A percentile compares a stretch with the other conserved stretches of the same genome.
Evolutionary conservation across 2,329 filamentous ascomycete genomes (phyloP).

Genomic region (Penicillium sp.): DNA sequence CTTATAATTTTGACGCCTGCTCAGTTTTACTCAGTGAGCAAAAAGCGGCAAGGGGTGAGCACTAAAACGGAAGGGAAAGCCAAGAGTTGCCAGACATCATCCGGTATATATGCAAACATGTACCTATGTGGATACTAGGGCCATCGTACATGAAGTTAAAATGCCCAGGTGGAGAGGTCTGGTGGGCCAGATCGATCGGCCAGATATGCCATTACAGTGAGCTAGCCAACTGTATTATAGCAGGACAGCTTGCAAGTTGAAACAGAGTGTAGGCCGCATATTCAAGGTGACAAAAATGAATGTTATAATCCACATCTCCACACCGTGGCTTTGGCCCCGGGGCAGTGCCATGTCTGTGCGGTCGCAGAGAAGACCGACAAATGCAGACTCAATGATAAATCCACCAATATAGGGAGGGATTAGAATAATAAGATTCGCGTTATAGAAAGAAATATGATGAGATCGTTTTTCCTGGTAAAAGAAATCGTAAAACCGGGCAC

Average conservation of each 20-base stretch:
- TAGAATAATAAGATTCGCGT: neutral
- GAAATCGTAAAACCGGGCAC: neutral
- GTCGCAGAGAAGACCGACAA: neutral
- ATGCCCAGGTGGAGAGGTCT: neutral
- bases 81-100: too few relatives aligned
- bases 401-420: neutral
- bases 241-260: neutral
- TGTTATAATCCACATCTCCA: neutral
- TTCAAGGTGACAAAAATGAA: neutral
- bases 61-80: too few relatives aligned
- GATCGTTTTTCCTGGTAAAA: neutral
- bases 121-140: neutral
- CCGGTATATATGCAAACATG: neutral
- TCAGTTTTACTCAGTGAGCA: too few relatives aligned
- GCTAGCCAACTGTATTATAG: neutral
- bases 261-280: neutral
- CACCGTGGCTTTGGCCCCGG: neutral
- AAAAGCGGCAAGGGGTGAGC: too few relatives aligned
- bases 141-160: neutral
- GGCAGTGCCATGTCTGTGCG: neutral
- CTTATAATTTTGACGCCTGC: too few relatives aligned
- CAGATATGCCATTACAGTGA: neutral
- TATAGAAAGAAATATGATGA: neutral
- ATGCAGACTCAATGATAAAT: neutral
- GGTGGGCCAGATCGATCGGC: neutral